Conservation (phyloP, 1,139 yeast species). For the Yamadazyma dushanensis region DNA sequence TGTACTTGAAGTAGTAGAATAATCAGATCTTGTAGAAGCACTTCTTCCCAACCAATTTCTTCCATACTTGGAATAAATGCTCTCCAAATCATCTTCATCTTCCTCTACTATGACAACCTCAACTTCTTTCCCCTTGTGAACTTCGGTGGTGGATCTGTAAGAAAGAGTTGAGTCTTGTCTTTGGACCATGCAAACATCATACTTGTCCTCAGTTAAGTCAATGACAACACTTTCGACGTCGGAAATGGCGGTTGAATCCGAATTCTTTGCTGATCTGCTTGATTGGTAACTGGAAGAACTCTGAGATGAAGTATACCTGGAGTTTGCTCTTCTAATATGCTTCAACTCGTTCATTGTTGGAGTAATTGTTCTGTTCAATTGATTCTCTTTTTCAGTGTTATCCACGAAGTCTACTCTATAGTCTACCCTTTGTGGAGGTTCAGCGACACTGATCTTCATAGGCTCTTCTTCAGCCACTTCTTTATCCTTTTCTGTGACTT, state of each 20-base stretch:
- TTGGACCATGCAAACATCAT: conserved; percentile 37
- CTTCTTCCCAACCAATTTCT: conserved; percentile 30
- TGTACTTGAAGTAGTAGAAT: conserved; percentile 17
- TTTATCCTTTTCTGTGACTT: conserved; percentile 4
- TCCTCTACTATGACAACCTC: conserved; percentile 50
- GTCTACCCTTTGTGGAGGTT: conserved; percentile 39
- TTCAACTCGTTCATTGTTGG: conserved; percentile 15
- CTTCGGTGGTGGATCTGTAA: conserved; percentile 43
- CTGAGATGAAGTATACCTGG: conserved; percentile 14
- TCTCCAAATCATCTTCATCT: conserved; percentile 29
- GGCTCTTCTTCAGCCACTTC: conserved; percentile 10
- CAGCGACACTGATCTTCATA: conserved; percentile 31
- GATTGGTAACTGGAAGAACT: conserved; percentile 31
- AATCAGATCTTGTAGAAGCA: conserved; percentile 18
- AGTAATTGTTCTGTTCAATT: conserved; percentile 10
- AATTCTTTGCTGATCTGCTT: conserved; percentile 25
- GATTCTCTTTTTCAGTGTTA: conserved; percentile 18
- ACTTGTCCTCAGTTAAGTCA: conserved; percentile 44
- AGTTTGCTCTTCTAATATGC: conserved; percentile 5
- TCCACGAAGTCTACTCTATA: conserved; percentile 47
- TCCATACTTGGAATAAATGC: conserved; percentile 48
- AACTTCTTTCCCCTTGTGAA: conserved; percentile 41
- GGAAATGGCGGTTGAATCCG: conserved; percentile 22
- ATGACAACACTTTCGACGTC: conserved; percentile 42
- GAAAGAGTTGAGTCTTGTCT: conserved; percentile 36